A percentile compares a stretch with the other conserved stretches of the same genome.
Evolutionary conservation across 305 asterid species (phyloP).

Genomic region (Fraxinus ornus): DNA sequence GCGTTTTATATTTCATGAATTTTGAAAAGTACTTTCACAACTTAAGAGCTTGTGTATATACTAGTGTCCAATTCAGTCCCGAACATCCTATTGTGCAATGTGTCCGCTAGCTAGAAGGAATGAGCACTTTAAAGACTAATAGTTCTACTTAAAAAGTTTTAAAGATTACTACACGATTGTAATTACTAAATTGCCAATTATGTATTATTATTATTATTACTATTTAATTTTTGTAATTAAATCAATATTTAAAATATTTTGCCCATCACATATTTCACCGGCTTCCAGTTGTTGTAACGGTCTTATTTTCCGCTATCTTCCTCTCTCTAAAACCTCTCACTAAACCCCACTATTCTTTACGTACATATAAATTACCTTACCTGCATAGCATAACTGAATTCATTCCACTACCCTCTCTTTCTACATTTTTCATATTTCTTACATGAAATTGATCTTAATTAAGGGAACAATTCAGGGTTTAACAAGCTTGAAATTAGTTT

Average conservation of each 20-base stretch:
- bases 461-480: slow-evolving; percentile 20
- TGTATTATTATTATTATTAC: neutral
- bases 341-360: slow-evolving; percentile 24
- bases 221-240: neutral
- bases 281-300: slow-evolving; percentile 51
- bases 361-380: neutral
- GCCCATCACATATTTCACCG: slow-evolving; percentile 25
- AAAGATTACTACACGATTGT: neutral
- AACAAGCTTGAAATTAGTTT: neutral
- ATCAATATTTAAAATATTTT: neutral
- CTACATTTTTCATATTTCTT: slow-evolving; percentile 8
- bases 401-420: slow-evolving; percentile 7
- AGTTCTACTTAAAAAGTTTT: neutral
- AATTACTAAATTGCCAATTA: neutral
- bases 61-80: no score
- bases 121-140: neutral
- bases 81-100: neutral
- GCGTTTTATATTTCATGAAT: neutral
- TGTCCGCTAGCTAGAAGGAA: neutral
- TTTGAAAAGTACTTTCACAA: neutral
- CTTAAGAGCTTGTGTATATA: neutral
- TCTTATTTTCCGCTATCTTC: slow-evolving; percentile 39
- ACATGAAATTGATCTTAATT: slow-evolving; percentile 8
- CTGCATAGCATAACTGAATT: slow-evolving; percentile 21
- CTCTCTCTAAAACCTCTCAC: slow-evolving; percentile 36